Conservation (phyloP, 371 early-diverging fungal genomes). For the Mucor lusitanicus region DNA sequence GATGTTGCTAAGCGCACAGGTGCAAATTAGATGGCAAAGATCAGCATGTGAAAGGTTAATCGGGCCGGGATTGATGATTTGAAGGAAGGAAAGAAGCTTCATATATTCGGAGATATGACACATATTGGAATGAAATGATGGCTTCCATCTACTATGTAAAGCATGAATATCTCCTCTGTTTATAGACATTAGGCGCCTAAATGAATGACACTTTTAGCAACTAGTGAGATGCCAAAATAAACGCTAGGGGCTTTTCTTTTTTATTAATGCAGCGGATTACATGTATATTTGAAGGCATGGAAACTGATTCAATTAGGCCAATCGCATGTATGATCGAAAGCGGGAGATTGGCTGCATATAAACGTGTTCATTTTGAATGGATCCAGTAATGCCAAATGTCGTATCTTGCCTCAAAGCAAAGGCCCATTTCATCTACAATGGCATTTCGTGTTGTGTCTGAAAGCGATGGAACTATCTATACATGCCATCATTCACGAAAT, state of each 20-base stretch:
- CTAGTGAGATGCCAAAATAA: neutral
- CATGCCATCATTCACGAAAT: neutral
- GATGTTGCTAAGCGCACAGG: neutral
- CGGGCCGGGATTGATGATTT: neutral
- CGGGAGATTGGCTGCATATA: neutral
- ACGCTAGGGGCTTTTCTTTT: neutral
- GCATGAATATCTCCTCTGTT: neutral
- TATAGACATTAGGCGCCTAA: neutral
- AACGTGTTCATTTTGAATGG: neutral
- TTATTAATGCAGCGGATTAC: neutral
- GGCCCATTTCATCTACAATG: neutral
- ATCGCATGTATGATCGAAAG: neutral
- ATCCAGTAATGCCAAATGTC: too few species aligned
- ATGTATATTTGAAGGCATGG: neutral
- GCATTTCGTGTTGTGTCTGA: too few species aligned
- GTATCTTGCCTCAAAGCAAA: neutral
- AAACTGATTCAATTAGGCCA: neutral
- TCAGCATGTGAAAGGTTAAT: neutral
- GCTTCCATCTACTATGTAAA: neutral
- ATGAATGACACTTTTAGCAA: neutral
- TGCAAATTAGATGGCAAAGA: neutral
- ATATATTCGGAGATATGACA: neutral
- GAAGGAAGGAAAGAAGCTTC: neutral
- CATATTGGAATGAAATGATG: neutral
- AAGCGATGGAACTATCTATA: neutral